Evolutionary conservation across 2,329 filamentous ascomycete genomes (phyloP), one percentile per base, ranked within the genome.

Genomic region (Fusarium longipes): DNA sequence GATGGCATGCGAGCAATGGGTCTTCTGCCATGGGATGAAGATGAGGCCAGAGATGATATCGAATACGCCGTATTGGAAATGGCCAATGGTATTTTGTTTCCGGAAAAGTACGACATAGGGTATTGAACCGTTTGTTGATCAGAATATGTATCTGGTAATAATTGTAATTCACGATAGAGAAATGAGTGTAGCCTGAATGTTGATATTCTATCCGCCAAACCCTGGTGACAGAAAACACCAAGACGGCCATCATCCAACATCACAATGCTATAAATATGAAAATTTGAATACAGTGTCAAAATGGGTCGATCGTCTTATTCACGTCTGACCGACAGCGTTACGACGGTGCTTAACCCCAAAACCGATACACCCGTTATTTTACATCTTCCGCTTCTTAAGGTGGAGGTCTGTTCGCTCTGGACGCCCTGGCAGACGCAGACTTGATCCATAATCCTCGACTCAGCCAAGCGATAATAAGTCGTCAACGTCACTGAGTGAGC

Each of bases 1-100:
- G 78, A 80, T 5, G 80, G 75, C 14, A 66, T 81, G 53, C 71
- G 79, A 18, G 78, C 80, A 1, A 80, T 81, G 79, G 80, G 80
- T 0, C 36, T 82, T 49, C 56, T 80, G 50, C 79, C 80, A 1
- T 82, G 78, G 75, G 78, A 81, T 30, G 78, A 80, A 54, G 74
- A 77, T 22, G 76, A 78, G 27, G 77, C 75, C 12, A 48, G 54
- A 12, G 68, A 70, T 12, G 75, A 78, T n/a, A 57, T 53, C 15
- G 79, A 81, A 69, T 72, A 73, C 61, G 70, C 68, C 33, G 73
- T 81, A 15, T 52, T 81, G 44, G 70, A 74, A 8, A 76, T 79
- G 74, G 79, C 78, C 5, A 81, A 81, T 54, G 73, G 70, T 43
- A 78, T 81, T n/a, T 58, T 81, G 55, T 81, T 81, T 69, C 79